Evolutionary conservation across 2,329 filamentous ascomycete genomes (phyloP), one percentile per base, ranked within the genome.

Genomic region (Chalara sp.): DNA sequence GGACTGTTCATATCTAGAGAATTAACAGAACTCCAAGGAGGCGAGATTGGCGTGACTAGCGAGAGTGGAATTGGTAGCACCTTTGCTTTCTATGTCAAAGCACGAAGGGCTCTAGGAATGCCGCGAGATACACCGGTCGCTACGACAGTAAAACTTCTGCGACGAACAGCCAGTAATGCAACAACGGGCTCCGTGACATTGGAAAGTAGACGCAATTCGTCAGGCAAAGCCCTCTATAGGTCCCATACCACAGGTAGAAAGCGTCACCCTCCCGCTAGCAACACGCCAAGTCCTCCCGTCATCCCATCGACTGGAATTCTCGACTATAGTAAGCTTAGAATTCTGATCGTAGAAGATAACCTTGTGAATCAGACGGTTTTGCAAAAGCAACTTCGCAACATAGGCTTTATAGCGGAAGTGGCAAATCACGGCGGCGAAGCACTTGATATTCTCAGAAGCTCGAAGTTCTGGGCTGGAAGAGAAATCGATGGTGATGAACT

Each of bases 1-100:
- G 88, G 88, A 0, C 72, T 93, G 0, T 92, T 91, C 67, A 91
- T 93, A 56, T 88, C 84, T 31, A 78, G 87, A 42, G 81, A 88
- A 52, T 74, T 93, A 7, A 88, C 86, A 0, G 87, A 93, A 63
- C 71, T 92, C 6, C 87, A 91, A 65, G 86, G 87, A 29, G 88
- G 88, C 6, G 84, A 87, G 53, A 91, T 93, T 49, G 87, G 87
- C 1, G 85, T 92, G 4, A 74, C 79, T 1, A 86, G 81, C 13
- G 74, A 82, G 58, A 72, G 80, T 3, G 85, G 84, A 1, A 76
- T 82, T 29, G 87, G 87, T 1, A 86, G 82, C 56, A 88, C 82
- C 0, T 90, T 90, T 67, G 83, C 83, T 0, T 90, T 91, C 64
- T 85, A 89, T 59, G 78, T 85, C 12, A 64, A 59, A 48, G 56